Evolutionary conservation across 2,329 filamentous ascomycete species (phyloP), one percentile per base, ranked within the genome.

Genomic region (Zalaria sp.): DNA sequence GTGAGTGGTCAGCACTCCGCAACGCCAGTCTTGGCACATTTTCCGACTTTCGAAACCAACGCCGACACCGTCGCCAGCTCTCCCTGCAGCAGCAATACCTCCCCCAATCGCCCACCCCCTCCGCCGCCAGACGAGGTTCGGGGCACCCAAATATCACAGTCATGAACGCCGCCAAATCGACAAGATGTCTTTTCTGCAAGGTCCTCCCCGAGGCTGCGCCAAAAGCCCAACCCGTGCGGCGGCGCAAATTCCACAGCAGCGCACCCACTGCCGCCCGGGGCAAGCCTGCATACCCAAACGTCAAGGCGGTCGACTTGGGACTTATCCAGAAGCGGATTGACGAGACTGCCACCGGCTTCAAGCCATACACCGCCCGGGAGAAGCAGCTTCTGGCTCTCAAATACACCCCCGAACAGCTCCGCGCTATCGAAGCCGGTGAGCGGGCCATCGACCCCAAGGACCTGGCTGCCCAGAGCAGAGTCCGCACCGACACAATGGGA

Each of bases 361-460:
- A 77, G 47, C 67, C 73, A 9, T 91, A 87, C 65, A 77, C 76
- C 9, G 63, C 71, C 34, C 71, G 78, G 48, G 79, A 91, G 56
- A 73, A 76, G 54, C 69, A 71, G 45, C 54, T 63, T 18, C 69
- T 94, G 44, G 62, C 63, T 44, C 64, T 75, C 55, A 74, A 73
- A 52, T 96, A 94, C 68, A 83, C 85, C 0, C 72, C 79, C 10
- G 77, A 81, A 58, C 89, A 96, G 66, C 70, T 93, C 51, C 77
- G 76, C 43, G 85, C 87, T 43, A 77, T 96, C 57, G 72, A 83
- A 63, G 82, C 83, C 38, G 87, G 81, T 53, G 88, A 95, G 63
- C 66, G 73, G 46, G 77, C 82, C 50, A 79, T 95, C 58, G 72
- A 82, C 56, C 67, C 80, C 6, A 69, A 77, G 49, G 85, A 96